Evolutionary conservation across 192 early-diverging fungal species (phyloP).

Genomic region (Coemansia sp.): DNA sequence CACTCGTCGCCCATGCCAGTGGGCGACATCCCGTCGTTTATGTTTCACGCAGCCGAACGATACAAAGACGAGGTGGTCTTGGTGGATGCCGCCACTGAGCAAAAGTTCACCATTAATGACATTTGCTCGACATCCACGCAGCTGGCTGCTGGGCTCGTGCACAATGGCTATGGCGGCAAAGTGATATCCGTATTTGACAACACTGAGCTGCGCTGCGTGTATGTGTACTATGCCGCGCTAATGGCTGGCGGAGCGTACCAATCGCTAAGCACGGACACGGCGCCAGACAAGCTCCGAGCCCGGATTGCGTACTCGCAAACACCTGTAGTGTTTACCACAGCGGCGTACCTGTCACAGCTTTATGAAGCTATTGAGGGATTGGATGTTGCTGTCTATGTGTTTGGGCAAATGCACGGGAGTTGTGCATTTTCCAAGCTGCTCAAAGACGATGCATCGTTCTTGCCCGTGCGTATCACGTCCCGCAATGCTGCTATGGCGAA

Average conservation of each 20-base stretch:
- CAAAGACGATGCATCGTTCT: slow-evolving; percentile 40
- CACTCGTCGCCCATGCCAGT: slow-evolving; percentile 28
- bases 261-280: slow-evolving; percentile 34
- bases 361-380: slow-evolving; percentile 13
- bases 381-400: slow-evolving; percentile 23
- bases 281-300: slow-evolving; percentile 14
- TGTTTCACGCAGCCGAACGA: slow-evolving; percentile 41
- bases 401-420: slow-evolving; percentile 7
- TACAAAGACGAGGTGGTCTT: slow-evolving; percentile 34
- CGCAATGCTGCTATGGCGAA: slow-evolving; percentile 38
- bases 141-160: slow-evolving; percentile 38
- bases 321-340: slow-evolving; percentile 32
- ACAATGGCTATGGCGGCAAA: slow-evolving; percentile 21
- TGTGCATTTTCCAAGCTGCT: slow-evolving; percentile 29
- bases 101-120: slow-evolving; percentile 40
- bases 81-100: slow-evolving; percentile 38
- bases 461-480: slow-evolving; percentile 37
- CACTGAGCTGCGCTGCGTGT: slow-evolving; percentile 39
- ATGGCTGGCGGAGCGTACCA: slow-evolving; percentile 51
- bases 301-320: slow-evolving; percentile 29
- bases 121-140: slow-evolving; percentile 34
- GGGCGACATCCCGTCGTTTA: slow-evolving; percentile 49
- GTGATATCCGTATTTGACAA: slow-evolving; percentile 43
- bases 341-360: slow-evolving; percentile 18
- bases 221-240: slow-evolving; percentile 50